Conservation (phyloP, 176 grass and related monocot genomes). For the Thalia dealbata region DNA sequence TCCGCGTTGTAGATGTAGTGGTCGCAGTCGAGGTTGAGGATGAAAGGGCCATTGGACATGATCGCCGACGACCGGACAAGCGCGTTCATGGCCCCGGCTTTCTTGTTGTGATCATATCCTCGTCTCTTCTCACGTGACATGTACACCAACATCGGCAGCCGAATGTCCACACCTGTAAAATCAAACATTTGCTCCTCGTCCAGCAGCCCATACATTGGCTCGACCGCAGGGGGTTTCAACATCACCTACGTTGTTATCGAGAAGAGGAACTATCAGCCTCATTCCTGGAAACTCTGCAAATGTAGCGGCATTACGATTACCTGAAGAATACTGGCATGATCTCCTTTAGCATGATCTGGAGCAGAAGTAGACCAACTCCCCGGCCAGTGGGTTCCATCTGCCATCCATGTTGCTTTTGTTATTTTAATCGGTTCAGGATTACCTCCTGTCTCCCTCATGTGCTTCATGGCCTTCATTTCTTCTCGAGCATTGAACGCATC, state of each 20-base stretch:
- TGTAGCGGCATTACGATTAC: constrained; percentile 8
- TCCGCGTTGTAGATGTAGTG: constrained; percentile 89
- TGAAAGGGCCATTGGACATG: constrained; percentile 88
- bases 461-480: constrained; percentile 96
- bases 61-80: constrained; percentile 78
- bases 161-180: constrained; percentile 83
- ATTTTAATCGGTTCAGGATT: constrained; percentile 84
- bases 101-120: constrained; percentile 98
- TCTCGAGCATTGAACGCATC: constrained; percentile 94
- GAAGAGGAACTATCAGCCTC: too few relatives aligned
- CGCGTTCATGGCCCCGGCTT: constrained; percentile 92
- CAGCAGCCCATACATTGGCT: constrained; percentile 55
- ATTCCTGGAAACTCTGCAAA: too few relatives aligned
- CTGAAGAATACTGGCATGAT: constrained; percentile 84
- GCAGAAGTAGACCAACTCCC: constrained; percentile 48
- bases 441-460: constrained; percentile 63
- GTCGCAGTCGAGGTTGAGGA: constrained; percentile 98
- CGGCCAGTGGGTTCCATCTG: constrained; percentile 89
- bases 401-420: constrained; percentile 96
- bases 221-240: constrained; percentile 63
- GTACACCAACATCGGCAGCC: constrained; percentile 80
- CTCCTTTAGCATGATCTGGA: constrained; percentile 63
- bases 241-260: constrained; percentile 54
- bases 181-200: constrained; percentile 76
- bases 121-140: constrained; percentile 73